These are phyloP conservation scores for Dendrobium catenatum DNA, from an alignment of 106 monocot species.

Conservation along the genomic window DNA sequence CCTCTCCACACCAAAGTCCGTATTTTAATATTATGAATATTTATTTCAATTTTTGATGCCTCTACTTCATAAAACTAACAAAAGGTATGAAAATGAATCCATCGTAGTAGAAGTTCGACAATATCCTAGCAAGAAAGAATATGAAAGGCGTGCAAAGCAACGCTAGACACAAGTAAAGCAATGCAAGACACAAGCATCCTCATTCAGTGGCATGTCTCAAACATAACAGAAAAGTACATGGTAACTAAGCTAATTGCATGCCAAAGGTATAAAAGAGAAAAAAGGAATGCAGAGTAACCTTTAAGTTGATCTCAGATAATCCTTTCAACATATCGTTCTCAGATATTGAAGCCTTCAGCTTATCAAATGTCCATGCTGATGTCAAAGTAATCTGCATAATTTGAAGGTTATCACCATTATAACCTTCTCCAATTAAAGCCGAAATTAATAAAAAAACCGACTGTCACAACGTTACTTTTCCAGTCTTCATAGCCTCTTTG, in stretches of 20 bases:
- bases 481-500: slow-evolving; percentile 73
- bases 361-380: slow-evolving; percentile 58
- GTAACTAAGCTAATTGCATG: not conserved
- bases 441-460: not conserved
- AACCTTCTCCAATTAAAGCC: not conserved
- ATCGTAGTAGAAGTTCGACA: not conserved
- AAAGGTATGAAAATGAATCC: not conserved
- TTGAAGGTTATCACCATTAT: slow-evolving; percentile 4
- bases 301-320: slow-evolving; percentile 76
- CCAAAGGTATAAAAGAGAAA: not conserved
- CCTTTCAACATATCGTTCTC: slow-evolving; percentile 41
- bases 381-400: slow-evolving; percentile 56
- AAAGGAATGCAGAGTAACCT: slow-evolving; percentile 33
- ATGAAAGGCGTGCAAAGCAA: not conserved
- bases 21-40: not conserved
- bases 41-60: not conserved
- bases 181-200: not conserved
- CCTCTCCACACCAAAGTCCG: not conserved
- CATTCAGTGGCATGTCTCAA: not conserved
- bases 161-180: not conserved
- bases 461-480: slow-evolving; percentile 37
- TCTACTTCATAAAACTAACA: not conserved
- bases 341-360: slow-evolving; percentile 50
- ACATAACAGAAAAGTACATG: not conserved
- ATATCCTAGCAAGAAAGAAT: not conserved